A percentile compares a stretch with the other conserved stretches of the same genome.
These are phyloP conservation scores for Fusarium sp. DNA, from an alignment of 2,329 filamentous ascomycete species.

Conservation along the genomic window DNA sequence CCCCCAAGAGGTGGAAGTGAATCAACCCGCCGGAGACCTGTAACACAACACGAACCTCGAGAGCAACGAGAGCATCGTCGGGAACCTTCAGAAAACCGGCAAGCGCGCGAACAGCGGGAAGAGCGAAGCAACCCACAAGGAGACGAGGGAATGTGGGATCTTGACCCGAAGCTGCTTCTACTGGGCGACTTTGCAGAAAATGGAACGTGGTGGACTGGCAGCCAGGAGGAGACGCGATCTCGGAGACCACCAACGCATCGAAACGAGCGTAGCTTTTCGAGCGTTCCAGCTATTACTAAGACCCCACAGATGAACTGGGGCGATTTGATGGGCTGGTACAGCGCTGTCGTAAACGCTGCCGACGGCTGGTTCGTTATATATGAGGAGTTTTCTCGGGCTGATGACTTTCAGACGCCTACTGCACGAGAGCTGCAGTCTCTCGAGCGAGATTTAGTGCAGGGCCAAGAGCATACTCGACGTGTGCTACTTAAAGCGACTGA, in stretches of 20 bases:
- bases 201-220: constrained; percentile 83
- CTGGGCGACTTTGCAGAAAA: constrained; percentile 84
- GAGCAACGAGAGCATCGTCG: constrained; percentile 35
- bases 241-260: constrained; percentile 30
- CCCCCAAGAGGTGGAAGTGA: constrained; percentile 35
- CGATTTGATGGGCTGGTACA: constrained; percentile 79
- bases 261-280: constrained; percentile 29
- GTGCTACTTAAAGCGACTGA: constrained; percentile 82
- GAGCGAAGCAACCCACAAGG: constrained; percentile 26
- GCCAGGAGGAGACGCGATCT: constrained; percentile 52
- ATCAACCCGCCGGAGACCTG: constrained; percentile 41
- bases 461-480: constrained; percentile 75
- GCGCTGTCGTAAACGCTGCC: constrained; percentile 73
- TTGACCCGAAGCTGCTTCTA: constrained; percentile 80
- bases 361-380: constrained; percentile 72
- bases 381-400: constrained; percentile 56
- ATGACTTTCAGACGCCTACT: constrained; percentile 45
- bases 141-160: constrained; percentile 53
- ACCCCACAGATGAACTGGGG: constrained; percentile 81
- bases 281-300: constrained; percentile 33
- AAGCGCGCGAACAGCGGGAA: constrained; percentile 26
- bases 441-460: constrained; percentile 61
- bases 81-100: constrained; percentile 53
- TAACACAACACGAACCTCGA: constrained; percentile 48
- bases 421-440: constrained; percentile 55